Base-by-base conservation (phyloP, 208 protist species). In the Crithidia brevicula region DNA sequence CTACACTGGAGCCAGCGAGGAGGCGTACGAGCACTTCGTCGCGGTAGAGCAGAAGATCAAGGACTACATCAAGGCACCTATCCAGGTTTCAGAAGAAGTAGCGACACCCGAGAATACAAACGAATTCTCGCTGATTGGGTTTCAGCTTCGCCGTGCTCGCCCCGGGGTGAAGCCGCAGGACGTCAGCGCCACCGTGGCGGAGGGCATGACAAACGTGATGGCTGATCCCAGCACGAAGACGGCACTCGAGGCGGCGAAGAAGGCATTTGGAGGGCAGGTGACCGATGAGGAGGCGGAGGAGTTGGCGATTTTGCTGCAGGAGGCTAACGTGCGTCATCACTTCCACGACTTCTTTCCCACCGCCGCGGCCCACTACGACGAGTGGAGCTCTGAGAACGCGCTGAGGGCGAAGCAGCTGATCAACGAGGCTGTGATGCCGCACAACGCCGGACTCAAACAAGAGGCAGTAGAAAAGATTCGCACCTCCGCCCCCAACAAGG, bases 271-370 rank as follows among this genome's bases (percentile, higher is more conserved):
- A 22, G 76, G 74, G 15, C 34, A 80, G 65, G 57, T 96, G 49
- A 79, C 83, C 1, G 82, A 96, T 46, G 85, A 86, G 38, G 89
- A 94, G 74, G 87, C 79, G 3, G 30, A 79, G 40, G 83, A 94
- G 77, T 42, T 96, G n/a, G 82, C 83, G 8, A 69, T 86, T 31
- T 64, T 81, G 25, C 56, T 96, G 59, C 76, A 92, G 9, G 72
- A 78, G 45, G 88, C 85, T 20, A 79, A 91, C 31, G 73, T 88
- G 40, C 82, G 77, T 42, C 85, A 91, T 62, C 88, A 94, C 68
- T 94, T 93, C 73, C 80, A 89, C 61, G 82, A 96, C 34, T 94
- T 82, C 67, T 94, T 96, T 60, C 85, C 85, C 23, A 47, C 42
- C 46, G 67, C 58, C 22, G 36, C 65, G n/a, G 59, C 54, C 28